These are phyloP conservation scores for Rachicladosporium sp. DNA, from an alignment of 2,329 filamentous ascomycete genomes.

Conservation along the genomic window DNA sequence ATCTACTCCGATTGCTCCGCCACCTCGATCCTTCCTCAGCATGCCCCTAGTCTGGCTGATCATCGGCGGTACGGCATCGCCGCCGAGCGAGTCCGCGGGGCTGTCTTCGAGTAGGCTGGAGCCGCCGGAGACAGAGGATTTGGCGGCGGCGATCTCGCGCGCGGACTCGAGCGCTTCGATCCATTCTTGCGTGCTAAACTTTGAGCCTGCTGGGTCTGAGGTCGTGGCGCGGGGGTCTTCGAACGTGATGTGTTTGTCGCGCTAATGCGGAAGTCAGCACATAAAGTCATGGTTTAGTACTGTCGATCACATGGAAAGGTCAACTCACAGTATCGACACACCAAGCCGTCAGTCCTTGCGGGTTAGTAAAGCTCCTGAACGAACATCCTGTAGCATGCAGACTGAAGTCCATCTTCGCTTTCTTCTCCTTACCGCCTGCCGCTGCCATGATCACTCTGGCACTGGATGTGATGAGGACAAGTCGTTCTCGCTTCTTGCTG, in stretches of 20 bases:
- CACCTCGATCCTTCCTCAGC: constrained; percentile 30
- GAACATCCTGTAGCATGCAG: constrained; percentile 61
- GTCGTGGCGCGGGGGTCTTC: constrained; percentile 74
- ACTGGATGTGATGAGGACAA: constrained; percentile 91
- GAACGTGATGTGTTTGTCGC: constrained; percentile 81
- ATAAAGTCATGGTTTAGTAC: background rate
- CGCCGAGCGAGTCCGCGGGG: constrained; percentile 60
- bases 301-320: background rate
- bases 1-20: constrained; percentile 28
- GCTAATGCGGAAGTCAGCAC: constrained; percentile 39
- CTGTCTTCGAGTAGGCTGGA: constrained; percentile 48
- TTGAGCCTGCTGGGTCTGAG: constrained; percentile 49
- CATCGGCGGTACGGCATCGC: constrained; percentile 27
- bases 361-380: constrained; percentile 70
- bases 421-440: constrained; percentile 89
- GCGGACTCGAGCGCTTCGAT: constrained; percentile 78
- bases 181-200: constrained; percentile 76
- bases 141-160: constrained; percentile 68
- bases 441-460: constrained; percentile 82
- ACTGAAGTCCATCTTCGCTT: constrained; percentile 84
- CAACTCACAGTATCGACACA: constrained; percentile 72
- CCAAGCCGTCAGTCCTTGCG: constrained; percentile 82
- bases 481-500: constrained; percentile 79
- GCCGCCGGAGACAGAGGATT: constrained; percentile 48
- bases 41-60: constrained; percentile 15